Evolutionary conservation across 192 early-diverging fungal genomes (phyloP), one percentile per base, ranked within the genome.

Genomic region (Coemansia sp.): DNA sequence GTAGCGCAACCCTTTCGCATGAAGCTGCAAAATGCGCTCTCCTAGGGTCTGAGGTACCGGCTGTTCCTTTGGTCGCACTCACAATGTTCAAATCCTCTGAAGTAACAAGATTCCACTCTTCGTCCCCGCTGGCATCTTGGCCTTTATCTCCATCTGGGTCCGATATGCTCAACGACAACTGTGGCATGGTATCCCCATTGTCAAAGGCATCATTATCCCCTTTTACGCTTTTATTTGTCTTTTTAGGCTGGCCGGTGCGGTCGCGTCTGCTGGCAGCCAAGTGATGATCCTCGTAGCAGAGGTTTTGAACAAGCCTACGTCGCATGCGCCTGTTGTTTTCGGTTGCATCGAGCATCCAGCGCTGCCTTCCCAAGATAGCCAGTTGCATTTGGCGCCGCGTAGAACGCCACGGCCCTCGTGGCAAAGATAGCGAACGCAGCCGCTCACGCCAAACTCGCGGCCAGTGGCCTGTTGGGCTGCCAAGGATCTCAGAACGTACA

Each of bases 301-400:
- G 17, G 42, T 72, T 75, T 41, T 56, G 53, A 9, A 56, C 41
- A 49, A 81, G 54, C 42, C 74, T 74, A 11, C 72, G 55, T n/a
- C 74, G 55, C 78, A 81, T 81, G 17, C 78, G 72, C 22, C 48
- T 51, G 55, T 57, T 69, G 70, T 81, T 75, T 20, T 81, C 78
- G 2, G 66, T n/a, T 12, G n/a, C 37, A 32, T 81, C 78, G 12
- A 81, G 63, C 50, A 75, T 72, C 78, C 78, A 81, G 11, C 49
- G 69, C 63, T 72, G 77, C 13, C 19, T 51, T 12, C 40, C 62
- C 11, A 51, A 20, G 5, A 14, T 5, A 14, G 64, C 32, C n/a
- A 48, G 62, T 50, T 55, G 46, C 10, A 39, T 10, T 1, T 40
- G 39, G 7, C n/a, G 22, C 63, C 40, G 20, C 14, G 54, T 55